Conservation (phyloP, 1,284 basidiomycete species). For the Pseudozyma hubeiensis region DNA sequence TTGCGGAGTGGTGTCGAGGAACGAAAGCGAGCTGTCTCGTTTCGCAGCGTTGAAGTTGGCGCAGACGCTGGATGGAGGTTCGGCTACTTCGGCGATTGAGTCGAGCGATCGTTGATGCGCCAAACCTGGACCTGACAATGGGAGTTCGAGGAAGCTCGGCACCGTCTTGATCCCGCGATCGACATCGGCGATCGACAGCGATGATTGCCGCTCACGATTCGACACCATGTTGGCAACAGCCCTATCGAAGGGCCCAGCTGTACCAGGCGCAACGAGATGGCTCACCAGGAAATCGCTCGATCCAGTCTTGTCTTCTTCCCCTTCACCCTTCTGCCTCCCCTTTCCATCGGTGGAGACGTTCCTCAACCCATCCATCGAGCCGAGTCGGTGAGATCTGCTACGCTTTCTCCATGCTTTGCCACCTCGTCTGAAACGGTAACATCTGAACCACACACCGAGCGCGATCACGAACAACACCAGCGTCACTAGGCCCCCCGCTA, state of each 20-base stretch:
- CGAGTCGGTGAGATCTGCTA: constrained; percentile 7
- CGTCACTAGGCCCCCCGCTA: neutral
- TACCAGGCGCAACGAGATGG: neutral
- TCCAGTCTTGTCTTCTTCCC: constrained; percentile 2
- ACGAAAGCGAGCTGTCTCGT: neutral
- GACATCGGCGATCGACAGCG: too few species aligned
- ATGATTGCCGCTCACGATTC: neutral
- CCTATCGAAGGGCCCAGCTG: constrained; percentile 18
- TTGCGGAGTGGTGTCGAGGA: neutral
- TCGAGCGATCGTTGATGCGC: constrained; percentile 26
- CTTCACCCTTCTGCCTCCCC: neutral
- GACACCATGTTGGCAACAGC: constrained; percentile 16
- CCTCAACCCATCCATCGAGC: constrained; percentile 13
- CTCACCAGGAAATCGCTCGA: constrained; percentile 13
- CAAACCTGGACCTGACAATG: constrained; percentile 1
- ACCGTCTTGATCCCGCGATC: neutral
- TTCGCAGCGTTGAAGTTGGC: neutral
- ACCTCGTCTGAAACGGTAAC: constrained; percentile 7
- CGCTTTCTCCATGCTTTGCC: neutral
- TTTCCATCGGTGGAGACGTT: neutral
- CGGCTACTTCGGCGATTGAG: constrained; percentile 36
- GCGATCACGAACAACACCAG: constrained; percentile 1
- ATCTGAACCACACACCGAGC: constrained; percentile 8
- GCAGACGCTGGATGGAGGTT: constrained; percentile 9
- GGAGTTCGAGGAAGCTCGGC: constrained; percentile 1